Conservation (phyloP, 371 early-diverging fungal genomes). For the Zychaea mexicana region DNA sequence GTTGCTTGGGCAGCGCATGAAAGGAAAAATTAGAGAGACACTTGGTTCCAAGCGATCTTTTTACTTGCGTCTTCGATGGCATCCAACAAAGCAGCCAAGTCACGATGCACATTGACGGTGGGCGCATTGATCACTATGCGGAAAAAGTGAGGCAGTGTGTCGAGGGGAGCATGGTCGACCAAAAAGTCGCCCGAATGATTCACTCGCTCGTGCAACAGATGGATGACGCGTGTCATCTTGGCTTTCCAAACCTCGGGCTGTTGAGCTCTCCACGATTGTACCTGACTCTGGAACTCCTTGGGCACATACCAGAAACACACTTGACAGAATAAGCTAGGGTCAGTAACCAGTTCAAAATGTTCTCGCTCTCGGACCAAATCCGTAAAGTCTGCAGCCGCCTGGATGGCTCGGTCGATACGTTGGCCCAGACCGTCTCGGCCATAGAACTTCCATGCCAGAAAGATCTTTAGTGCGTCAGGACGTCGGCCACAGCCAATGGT, state of each 20-base stretch:
- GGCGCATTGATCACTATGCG: conserved; percentile 77
- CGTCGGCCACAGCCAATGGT: conserved; percentile 87
- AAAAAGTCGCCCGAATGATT: conserved; percentile 58
- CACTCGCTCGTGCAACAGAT: conserved; percentile 52
- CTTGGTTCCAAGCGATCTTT: conserved; percentile 27
- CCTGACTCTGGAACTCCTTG: conserved; percentile 1
- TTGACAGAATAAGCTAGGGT: conserved; percentile 52
- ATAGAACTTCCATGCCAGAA: conserved; percentile 81
- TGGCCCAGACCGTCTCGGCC: conserved; percentile 57
- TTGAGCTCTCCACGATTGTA: conserved; percentile 12
- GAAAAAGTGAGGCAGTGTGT: conserved; percentile 64
- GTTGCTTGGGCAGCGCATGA: not conserved
- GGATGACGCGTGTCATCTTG: conserved; percentile 53
- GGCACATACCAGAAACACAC: conserved; percentile 78
- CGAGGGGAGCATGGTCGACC: conserved; percentile 69
- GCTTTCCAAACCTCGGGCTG: conserved; percentile 22
- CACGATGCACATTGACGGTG: conserved; percentile 49
- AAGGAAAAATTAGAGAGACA: not conserved
- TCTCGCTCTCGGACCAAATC: conserved; percentile 26
- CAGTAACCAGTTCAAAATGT: conserved; percentile 37
- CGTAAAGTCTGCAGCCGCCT: conserved; percentile 42
- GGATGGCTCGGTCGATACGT: conserved; percentile 57
- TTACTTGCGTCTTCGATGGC: conserved; percentile 51
- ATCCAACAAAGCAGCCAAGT: conserved; percentile 57
- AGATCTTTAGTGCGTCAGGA: conserved; percentile 84